A percentile compares a stretch with the other conserved stretches of the same genome.
Conservation (phyloP, 441 rosid genomes). For the Gossypium davidsonii region DNA sequence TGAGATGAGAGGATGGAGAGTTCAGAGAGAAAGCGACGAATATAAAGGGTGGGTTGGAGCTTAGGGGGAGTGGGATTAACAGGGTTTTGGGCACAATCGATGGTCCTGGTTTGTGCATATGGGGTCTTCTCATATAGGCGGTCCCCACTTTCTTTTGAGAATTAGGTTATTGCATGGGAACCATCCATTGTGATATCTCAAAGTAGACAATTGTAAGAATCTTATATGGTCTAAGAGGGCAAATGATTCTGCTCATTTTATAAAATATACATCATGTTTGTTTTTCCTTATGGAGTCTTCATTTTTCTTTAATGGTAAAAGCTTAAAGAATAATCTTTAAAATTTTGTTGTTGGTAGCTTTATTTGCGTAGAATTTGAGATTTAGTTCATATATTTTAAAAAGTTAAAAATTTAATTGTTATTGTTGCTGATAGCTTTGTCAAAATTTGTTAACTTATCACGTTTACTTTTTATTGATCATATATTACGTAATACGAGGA, state of each 20-base stretch:
- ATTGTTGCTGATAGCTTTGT: fast-evolving
- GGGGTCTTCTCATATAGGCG: slow-evolving; percentile 10
- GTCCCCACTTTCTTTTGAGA: slow-evolving; percentile 16
- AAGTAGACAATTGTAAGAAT: neutral
- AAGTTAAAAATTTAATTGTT: no score
- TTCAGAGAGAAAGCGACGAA: neutral
- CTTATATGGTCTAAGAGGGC: neutral
- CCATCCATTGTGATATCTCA: slow-evolving; percentile 15
- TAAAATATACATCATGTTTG: neutral
- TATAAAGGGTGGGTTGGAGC: slow-evolving; percentile 23
- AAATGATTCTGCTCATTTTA: neutral
- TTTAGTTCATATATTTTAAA: no score
- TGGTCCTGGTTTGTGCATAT: slow-evolving; percentile 18
- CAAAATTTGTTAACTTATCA: no score
- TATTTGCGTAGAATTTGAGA: no score
- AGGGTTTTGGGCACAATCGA: slow-evolving; percentile 24
- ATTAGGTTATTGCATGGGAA: neutral
- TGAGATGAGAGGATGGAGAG: neutral
- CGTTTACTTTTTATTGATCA: no score
- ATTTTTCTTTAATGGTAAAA: no score
- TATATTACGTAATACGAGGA: no score
- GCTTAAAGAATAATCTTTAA: no score
- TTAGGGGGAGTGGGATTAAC: slow-evolving; percentile 8
- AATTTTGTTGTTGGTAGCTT: no score
- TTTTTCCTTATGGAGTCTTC: no score